These are phyloP conservation scores for Sporothrix phasma DNA, from an alignment of 2,329 filamentous ascomycete genomes.

Conservation along the genomic window DNA sequence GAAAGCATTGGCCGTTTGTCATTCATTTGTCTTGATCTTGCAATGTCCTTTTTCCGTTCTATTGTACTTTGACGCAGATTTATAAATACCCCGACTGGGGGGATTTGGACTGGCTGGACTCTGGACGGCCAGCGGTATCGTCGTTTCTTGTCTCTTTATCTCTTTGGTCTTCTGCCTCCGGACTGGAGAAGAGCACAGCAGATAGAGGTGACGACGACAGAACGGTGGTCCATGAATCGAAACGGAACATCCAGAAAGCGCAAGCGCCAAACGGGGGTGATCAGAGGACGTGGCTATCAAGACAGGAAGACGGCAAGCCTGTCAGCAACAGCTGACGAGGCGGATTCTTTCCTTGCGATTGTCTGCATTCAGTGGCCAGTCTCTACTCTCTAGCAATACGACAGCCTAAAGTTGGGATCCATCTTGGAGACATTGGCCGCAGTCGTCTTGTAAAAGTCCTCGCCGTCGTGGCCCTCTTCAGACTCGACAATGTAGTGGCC, in stretches of 20 bases:
- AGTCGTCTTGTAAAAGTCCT: constrained; percentile 31
- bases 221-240: too few species aligned
- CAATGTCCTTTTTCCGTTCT: background rate
- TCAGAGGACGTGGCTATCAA: too few species aligned
- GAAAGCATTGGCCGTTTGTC: background rate
- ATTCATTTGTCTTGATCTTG: background rate
- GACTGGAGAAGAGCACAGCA: background rate
- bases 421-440: constrained; percentile 34
- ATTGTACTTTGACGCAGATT: background rate
- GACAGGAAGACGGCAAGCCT: too few species aligned
- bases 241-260: too few species aligned
- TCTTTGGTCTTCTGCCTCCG: background rate
- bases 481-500: constrained; percentile 46
- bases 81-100: background rate
- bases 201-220: too few species aligned
- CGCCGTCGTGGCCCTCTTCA: constrained; percentile 36
- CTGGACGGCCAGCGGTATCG: background rate
- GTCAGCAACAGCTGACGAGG: too few species aligned
- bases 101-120: background rate
- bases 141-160: too few species aligned
- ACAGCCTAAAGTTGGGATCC: constrained; percentile 41
- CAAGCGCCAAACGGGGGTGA: too few species aligned
- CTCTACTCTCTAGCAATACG: too few species aligned
- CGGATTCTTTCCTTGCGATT: too few species aligned
- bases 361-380: too few species aligned